Conservation (phyloP, 257 asterid species). For the Ocimum tenuiflorum region DNA sequence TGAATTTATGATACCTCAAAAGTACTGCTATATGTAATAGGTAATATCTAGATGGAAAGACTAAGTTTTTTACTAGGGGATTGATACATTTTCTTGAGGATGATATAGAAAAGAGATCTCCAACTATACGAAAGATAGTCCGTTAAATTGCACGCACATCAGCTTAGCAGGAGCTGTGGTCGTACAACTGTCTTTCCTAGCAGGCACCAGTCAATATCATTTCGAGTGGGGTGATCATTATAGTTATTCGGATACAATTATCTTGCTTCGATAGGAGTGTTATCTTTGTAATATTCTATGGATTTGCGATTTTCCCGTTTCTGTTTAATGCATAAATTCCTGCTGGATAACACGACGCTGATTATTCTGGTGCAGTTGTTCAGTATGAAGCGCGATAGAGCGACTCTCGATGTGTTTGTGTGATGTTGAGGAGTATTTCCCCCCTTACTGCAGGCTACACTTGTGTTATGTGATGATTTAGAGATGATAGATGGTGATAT, state of each 20-base stretch:
- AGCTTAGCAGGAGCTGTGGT: background rate
- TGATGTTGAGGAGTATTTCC: too few relatives aligned
- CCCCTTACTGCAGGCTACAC: background rate
- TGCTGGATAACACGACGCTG: background rate
- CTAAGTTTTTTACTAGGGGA: background rate
- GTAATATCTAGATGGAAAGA: too few relatives aligned
- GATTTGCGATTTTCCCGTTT: background rate
- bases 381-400: conserved; percentile 56
- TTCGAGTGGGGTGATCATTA: too few relatives aligned
- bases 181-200: background rate
- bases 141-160: background rate
- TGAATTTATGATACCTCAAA: too few relatives aligned
- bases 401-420: background rate
- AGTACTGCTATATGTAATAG: too few relatives aligned
- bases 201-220: too few relatives aligned
- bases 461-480: background rate
- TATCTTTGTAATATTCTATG: background rate
- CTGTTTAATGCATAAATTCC: background rate
- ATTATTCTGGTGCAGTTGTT: conserved; percentile 42
- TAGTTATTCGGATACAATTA: too few relatives aligned
- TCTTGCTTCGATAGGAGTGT: background rate
- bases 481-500: background rate
- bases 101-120: too few relatives aligned
- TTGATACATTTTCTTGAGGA: too few relatives aligned
- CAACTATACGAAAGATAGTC: background rate